Evolutionary conservation across 2,329 filamentous ascomycete species (phyloP).

Genomic region (Macroventuria anomochaeta): DNA sequence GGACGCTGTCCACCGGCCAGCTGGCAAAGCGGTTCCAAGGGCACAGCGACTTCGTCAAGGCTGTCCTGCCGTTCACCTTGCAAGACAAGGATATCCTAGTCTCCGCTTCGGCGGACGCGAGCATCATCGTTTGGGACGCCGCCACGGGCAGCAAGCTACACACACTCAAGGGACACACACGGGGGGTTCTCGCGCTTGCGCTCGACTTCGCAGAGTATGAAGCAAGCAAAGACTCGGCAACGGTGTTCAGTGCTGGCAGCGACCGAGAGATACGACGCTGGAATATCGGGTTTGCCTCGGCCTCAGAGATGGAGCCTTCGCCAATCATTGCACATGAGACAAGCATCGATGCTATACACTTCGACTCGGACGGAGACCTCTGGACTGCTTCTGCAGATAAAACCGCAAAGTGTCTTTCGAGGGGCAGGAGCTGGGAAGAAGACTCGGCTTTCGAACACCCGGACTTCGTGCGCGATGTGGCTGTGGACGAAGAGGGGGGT

Average conservation of each 20-base stretch:
- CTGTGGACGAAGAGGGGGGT: slow-evolving; percentile 69
- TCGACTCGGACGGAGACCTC: slow-evolving; percentile 75
- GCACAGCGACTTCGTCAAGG: slow-evolving; percentile 91
- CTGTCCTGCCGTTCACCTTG: slow-evolving; percentile 69
- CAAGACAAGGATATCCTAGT: slow-evolving; percentile 63
- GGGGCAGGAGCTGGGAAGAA: slow-evolving; percentile 70
- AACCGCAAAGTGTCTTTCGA: slow-evolving; percentile 78
- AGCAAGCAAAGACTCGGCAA: slow-evolving; percentile 47
- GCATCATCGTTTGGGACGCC: slow-evolving; percentile 77
- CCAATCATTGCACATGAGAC: slow-evolving; percentile 84
- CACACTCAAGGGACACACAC: slow-evolving; percentile 76
- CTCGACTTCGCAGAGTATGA: slow-evolving; percentile 66
- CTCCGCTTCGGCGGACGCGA: slow-evolving; percentile 56
- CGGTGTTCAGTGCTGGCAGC: slow-evolving; percentile 76
- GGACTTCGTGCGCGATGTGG: slow-evolving; percentile 86
- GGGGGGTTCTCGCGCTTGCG: slow-evolving; percentile 80
- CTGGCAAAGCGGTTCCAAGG: slow-evolving; percentile 69
- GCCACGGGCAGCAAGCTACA: slow-evolving; percentile 72
- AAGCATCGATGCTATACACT: slow-evolving; percentile 81
- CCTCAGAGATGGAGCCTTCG: slow-evolving; percentile 49
- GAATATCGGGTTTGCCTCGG: slow-evolving; percentile 57
- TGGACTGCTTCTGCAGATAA: slow-evolving; percentile 96
- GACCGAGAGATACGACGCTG: slow-evolving; percentile 73
- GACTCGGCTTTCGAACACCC: slow-evolving; percentile 80
- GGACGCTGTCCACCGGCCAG: slow-evolving; percentile 60